A percentile compares a stretch with the other conserved stretches of the same genome.
phyloP scores from a whole-genome alignment of 148 eudicot genomes.

The Suaeda aralocaspica region DNA sequence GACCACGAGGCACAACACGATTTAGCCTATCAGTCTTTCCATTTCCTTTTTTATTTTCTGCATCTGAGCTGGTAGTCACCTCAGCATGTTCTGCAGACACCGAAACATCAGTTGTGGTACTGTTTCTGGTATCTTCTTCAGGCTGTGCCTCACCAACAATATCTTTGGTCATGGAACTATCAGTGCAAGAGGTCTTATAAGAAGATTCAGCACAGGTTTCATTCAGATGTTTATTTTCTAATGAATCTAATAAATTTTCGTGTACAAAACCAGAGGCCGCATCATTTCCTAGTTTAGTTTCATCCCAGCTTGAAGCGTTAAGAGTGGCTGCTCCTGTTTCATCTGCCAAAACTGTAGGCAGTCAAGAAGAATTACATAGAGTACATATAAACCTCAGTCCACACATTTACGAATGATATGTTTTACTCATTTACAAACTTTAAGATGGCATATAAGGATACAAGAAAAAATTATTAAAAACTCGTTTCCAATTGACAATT shows the following conservation, averaged over 20 bases:
- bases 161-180: slow-evolving; percentile 22
- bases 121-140: slow-evolving; percentile 6
- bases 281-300: slow-evolving; percentile 30
- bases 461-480: background rate
- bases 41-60: slow-evolving; percentile 32
- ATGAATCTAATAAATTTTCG: slow-evolving; percentile 12
- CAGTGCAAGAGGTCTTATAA: slow-evolving; percentile 24
- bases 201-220: slow-evolving; percentile 28
- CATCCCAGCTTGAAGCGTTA: slow-evolving; percentile 46
- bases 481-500: background rate
- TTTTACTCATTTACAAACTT: background rate
- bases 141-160: slow-evolving; percentile 19
- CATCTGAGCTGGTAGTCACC: slow-evolving; percentile 14
- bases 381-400: background rate
- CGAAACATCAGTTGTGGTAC: slow-evolving; percentile 1
- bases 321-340: slow-evolving; percentile 34
- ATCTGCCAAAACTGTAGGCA: slow-evolving; percentile 36
- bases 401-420: background rate
- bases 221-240: slow-evolving; percentile 16
- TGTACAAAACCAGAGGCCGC: slow-evolving; percentile 21
- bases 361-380: background rate
- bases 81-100: slow-evolving; percentile 25
- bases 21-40: slow-evolving; percentile 43
- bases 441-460: background rate
- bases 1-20: slow-evolving; percentile 58